A percentile compares a stretch with the other conserved stretches of the same genome.
These are phyloP conservation scores for Mortierella sp. DNA, from an alignment of 371 early-diverging fungal genomes.

Conservation along the genomic window DNA sequence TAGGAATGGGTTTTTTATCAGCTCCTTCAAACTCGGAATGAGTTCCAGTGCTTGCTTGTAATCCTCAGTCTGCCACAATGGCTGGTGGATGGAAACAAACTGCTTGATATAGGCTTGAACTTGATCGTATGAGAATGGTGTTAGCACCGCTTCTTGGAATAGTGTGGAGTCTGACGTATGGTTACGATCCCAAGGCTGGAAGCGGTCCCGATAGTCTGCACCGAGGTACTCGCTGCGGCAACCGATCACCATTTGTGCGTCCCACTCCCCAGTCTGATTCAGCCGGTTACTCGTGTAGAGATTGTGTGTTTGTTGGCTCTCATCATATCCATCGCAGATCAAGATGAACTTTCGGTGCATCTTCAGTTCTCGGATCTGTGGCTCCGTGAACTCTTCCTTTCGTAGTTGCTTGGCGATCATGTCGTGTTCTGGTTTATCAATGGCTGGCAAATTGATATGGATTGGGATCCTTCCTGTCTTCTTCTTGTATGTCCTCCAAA, in stretches of 20 bases:
- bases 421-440: not conserved
- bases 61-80: not conserved
- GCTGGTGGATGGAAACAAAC: not conserved
- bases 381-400: not conserved
- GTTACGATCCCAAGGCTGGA: not conserved
- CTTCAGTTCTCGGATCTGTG: not conserved
- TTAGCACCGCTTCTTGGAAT: slow-evolving; percentile 2
- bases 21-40: slow-evolving; percentile 4
- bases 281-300: not conserved
- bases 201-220: not conserved
- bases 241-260: not conserved
- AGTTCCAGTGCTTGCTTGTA: not conserved
- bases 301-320: not conserved
- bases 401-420: not conserved
- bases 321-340: slow-evolving; percentile 2
- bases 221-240: slow-evolving; percentile 8
- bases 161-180: not conserved
- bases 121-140: slow-evolving; percentile 2
- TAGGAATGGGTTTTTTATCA: slow-evolving; percentile 12
- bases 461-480: not conserved
- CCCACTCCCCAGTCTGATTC: not conserved
- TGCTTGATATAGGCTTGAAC: not conserved
- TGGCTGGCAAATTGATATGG: not conserved
- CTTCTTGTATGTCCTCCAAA: slow-evolving; percentile 4
- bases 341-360: not conserved